These are phyloP conservation scores for Cladosporium sp. DNA, from an alignment of 2,329 filamentous ascomycete genomes.

Conservation along the genomic window DNA sequence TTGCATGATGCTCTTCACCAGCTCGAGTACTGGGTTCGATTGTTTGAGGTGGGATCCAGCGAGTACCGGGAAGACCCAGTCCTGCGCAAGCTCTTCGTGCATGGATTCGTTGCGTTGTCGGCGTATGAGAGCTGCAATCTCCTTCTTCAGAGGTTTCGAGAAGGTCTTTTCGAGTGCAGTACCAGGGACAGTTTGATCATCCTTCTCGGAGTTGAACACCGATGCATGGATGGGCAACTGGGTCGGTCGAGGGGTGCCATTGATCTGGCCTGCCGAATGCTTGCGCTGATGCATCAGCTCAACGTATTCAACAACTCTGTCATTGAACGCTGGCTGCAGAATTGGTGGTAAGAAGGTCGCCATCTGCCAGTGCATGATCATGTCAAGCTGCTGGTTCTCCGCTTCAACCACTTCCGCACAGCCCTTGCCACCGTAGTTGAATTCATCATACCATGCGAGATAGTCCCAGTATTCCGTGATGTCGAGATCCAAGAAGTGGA, in stretches of 20 bases:
- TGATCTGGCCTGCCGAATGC: constrained; percentile 48
- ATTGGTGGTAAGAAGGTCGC: constrained; percentile 78
- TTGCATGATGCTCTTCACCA: constrained; percentile 91
- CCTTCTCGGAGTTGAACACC: constrained; percentile 54
- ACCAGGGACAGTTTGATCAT: constrained; percentile 51
- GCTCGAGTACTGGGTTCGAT: constrained; percentile 75
- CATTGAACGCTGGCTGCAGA: constrained; percentile 79
- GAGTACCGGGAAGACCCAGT: constrained; percentile 80
- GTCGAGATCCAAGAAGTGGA: constrained; percentile 94
- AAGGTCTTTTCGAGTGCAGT: constrained; percentile 76
- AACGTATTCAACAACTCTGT: constrained; percentile 94
- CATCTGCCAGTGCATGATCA: constrained; percentile 98
- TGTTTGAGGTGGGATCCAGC: constrained; percentile 65
- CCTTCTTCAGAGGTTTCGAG: constrained; percentile 85
- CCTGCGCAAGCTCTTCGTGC: constrained; percentile 79
- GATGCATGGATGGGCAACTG: constrained; percentile 57
- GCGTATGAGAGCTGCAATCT: constrained; percentile 74
- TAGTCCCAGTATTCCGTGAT: constrained; percentile 99
- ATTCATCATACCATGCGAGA: constrained; percentile 97
- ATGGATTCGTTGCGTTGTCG: constrained; percentile 85
- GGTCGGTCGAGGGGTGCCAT: constrained; percentile 52
- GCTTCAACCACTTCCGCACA: constrained; percentile 73
- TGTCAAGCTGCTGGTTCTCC: constrained; percentile 78
- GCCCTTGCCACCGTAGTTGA: constrained; percentile 95
- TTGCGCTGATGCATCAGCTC: constrained; percentile 90